Evolutionary conservation across 2,329 filamentous ascomycete species (phyloP).

Genomic region (Fusarium veterinarium): DNA sequence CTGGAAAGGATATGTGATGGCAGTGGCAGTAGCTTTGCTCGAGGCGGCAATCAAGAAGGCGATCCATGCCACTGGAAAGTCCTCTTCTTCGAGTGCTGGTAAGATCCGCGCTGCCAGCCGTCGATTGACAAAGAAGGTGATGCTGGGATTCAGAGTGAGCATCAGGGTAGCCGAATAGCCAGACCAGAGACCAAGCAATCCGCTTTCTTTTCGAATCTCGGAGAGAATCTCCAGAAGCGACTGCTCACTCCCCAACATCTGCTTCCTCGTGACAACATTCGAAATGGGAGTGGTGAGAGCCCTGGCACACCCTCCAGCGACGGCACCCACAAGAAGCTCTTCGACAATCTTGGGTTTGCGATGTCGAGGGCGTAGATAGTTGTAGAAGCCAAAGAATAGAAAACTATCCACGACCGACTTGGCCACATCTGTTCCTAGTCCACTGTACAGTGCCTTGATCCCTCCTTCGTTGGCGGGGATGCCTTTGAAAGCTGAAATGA

Average conservation of each 20-base stretch:
- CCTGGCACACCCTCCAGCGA: conserved; percentile 80
- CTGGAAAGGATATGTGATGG: conserved; percentile 86
- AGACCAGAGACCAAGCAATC: conserved; percentile 83
- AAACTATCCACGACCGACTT: conserved; percentile 82
- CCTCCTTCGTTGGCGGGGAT: conserved; percentile 81
- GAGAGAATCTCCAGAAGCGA: conserved; percentile 68
- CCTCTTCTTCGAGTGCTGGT: conserved; percentile 57
- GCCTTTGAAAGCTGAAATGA: conserved; percentile 75
- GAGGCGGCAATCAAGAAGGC: conserved; percentile 72
- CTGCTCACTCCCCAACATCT: conserved; percentile 66
- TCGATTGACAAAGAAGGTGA: conserved; percentile 88
- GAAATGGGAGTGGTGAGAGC: conserved; percentile 82
- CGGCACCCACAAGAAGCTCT: conserved; percentile 78
- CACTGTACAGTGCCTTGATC: conserved; percentile 74
- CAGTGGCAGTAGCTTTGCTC: conserved; percentile 81
- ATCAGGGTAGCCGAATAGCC: conserved; percentile 86
- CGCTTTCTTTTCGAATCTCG: conserved; percentile 75
- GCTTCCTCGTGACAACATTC: conserved; percentile 85
- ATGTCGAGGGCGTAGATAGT: conserved; percentile 56
- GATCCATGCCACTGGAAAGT: conserved; percentile 53
- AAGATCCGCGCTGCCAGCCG: conserved; percentile 72
- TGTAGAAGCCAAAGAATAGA: conserved; percentile 88
- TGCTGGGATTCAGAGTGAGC: conserved; percentile 84
- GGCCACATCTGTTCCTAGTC: conserved; percentile 70
- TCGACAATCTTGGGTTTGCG: conserved; percentile 70